Conservation (phyloP, 2,329 filamentous ascomycete genomes). For the Epichloe glyceriae region DNA sequence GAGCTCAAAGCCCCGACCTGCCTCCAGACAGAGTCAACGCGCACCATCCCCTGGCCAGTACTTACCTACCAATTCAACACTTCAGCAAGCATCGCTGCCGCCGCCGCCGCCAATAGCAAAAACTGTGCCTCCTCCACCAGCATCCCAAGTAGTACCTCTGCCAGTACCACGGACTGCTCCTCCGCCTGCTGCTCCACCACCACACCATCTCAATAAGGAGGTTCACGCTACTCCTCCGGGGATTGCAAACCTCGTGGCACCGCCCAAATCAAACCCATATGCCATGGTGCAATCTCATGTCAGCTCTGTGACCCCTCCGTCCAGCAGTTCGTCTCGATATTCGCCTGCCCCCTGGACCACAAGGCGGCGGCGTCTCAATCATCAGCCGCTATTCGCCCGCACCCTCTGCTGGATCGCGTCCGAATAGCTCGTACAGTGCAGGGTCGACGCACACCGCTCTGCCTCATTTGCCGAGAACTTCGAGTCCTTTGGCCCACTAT, state of each 20-base stretch:
- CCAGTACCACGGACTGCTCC: conserved; percentile 8
- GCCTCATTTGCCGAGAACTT: conserved; percentile 49
- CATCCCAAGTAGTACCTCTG: conserved; percentile 10
- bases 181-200: conserved; percentile 13
- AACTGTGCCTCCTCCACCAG: conserved; percentile 14
- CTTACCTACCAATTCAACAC: background rate
- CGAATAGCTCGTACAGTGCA: conserved; percentile 28
- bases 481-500: conserved; percentile 52
- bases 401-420: conserved; percentile 24
- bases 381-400: conserved; percentile 41
- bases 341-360: conserved; percentile 42
- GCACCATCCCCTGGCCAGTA: conserved; percentile 26
- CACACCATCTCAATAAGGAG: conserved; percentile 7
- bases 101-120: conserved; percentile 18
- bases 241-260: conserved; percentile 35
- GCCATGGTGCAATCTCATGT: conserved; percentile 28
- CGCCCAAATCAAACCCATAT: conserved; percentile 40
- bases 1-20: conserved; percentile 45
- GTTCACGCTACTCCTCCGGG: conserved; percentile 10
- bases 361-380: conserved; percentile 21
- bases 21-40: conserved; percentile 38
- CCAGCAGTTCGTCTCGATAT: conserved; percentile 36
- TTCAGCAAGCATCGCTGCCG: conserved; percentile 11
- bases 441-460: conserved; percentile 32
- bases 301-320: conserved; percentile 19